phyloP scores from a whole-genome alignment of 2,329 filamentous ascomycete species.

The Canariomyces notabilis region DNA sequence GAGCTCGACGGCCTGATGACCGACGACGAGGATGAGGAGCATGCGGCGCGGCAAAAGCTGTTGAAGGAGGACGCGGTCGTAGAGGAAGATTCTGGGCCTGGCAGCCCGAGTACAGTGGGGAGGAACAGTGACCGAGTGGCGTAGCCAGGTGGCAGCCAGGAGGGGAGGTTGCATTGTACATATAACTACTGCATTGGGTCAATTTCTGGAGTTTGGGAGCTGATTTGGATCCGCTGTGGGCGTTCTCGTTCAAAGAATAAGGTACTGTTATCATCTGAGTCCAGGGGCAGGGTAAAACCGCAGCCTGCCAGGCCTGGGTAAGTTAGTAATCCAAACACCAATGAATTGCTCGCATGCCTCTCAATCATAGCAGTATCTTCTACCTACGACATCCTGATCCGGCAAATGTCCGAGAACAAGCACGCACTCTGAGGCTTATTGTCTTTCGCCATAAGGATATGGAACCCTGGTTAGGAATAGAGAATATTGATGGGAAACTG shows the following conservation, averaged over 20 bases:
- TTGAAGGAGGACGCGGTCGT: conserved; percentile 30
- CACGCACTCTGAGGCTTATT: no score
- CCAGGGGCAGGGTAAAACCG: no score
- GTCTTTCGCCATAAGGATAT: no score
- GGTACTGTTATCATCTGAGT: no score
- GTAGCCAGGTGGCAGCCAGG: not conserved
- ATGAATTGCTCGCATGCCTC: not conserved
- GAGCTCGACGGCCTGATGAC: conserved; percentile 87
- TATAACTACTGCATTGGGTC: conserved; percentile 3
- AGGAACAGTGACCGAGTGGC: conserved; percentile 17
- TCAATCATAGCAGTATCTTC: not conserved
- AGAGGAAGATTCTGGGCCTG: conserved; percentile 35
- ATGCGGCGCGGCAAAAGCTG: conserved; percentile 35
- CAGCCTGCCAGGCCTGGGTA: no score
- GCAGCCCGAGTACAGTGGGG: conserved; percentile 46
- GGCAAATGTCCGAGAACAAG: no score
- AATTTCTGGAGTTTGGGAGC: conserved; percentile 11
- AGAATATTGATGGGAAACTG: no score
- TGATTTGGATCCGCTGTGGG: not conserved
- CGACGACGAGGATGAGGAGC: conserved; percentile 68
- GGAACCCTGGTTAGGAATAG: no score
- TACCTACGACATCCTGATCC: no score
- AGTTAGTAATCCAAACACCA: not conserved
- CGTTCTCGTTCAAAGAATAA: not conserved
- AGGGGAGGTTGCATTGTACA: not conserved